Evolutionary conservation across 768 basidiomycete species (phyloP).

Genomic region (Clitopilus hobsonii): DNA sequence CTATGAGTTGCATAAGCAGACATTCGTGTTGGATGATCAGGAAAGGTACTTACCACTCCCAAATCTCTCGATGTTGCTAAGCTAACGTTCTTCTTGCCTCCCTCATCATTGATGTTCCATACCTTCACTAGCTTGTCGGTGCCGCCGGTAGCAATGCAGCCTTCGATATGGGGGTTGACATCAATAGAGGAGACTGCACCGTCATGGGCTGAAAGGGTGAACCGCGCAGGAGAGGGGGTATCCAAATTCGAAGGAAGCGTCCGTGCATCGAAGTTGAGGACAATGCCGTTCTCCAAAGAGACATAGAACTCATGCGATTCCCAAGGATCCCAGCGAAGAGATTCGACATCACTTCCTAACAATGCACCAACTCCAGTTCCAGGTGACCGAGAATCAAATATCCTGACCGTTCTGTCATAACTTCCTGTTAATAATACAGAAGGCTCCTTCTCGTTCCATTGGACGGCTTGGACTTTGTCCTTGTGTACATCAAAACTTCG

Average conservation of each 20-base stretch:
- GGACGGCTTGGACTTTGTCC: constrained; percentile 94
- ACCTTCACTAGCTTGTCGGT: constrained; percentile 94
- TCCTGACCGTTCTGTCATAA: constrained; percentile 92
- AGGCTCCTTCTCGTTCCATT: constrained; percentile 90
- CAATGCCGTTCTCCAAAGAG: constrained; percentile 90
- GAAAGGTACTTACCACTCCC: constrained; percentile 63
- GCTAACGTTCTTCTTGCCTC: constrained; percentile 70
- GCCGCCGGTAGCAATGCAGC: constrained; percentile 91
- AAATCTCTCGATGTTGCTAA: constrained; percentile 86
- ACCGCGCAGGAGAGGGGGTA: constrained; percentile 63
- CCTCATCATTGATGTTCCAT: constrained; percentile 80
- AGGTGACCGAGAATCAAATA: constrained; percentile 87
- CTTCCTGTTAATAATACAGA: constrained; percentile 90
- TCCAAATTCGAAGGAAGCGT: constrained; percentile 70
- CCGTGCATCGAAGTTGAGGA: constrained; percentile 89
- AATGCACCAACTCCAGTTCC: constrained; percentile 79
- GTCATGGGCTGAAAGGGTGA: constrained; percentile 92
- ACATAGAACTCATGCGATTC: constrained; percentile 85
- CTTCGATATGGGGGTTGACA: constrained; percentile 84
- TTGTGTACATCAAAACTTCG: constrained; percentile 83
- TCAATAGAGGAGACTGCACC: constrained; percentile 87
- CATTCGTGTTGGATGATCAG: background rate
- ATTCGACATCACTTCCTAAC: constrained; percentile 91
- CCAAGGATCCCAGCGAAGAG: constrained; percentile 95
- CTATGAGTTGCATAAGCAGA: constrained; percentile 32